A percentile compares a stretch with the other conserved stretches of the same genome.
These are phyloP conservation scores for Spathaspora girioi DNA, from an alignment of 805 yeast genomes.

Conservation along the genomic window DNA sequence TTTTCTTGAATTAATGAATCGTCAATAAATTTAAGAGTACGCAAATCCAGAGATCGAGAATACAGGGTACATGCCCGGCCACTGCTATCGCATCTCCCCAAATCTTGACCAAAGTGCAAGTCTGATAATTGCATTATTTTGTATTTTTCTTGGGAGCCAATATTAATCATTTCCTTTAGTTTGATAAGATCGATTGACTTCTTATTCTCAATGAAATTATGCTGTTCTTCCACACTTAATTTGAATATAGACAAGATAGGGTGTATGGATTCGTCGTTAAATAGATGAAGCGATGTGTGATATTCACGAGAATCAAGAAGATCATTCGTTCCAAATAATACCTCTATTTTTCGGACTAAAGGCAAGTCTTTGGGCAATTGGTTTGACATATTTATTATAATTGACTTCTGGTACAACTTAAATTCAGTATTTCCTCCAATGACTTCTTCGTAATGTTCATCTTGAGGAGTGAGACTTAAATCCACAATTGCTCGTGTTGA, in stretches of 20 bases:
- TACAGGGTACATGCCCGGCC: constrained; percentile 1
- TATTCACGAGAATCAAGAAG: constrained; percentile 22
- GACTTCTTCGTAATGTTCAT: background rate
- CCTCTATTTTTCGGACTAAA: constrained; percentile 20
- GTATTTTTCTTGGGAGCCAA: constrained; percentile 12
- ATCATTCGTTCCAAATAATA: constrained; percentile 29
- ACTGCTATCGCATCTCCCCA: constrained; percentile 17
- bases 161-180: background rate
- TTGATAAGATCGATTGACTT: background rate
- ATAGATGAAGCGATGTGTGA: constrained; percentile 12
- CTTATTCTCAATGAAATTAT: background rate
- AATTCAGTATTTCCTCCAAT: background rate
- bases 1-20: constrained; percentile 22
- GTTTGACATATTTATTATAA: constrained; percentile 13
- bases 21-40: constrained; percentile 28
- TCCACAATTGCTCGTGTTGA: constrained; percentile 6
- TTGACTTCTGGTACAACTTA: constrained; percentile 4
- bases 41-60: constrained; percentile 20
- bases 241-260: constrained; percentile 7
- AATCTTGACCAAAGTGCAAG: constrained; percentile 33
- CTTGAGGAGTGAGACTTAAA: constrained; percentile 3
- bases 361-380: constrained; percentile 6
- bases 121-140: constrained; percentile 38
- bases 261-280: constrained; percentile 7
- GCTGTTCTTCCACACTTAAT: background rate